phyloP scores from a whole-genome alignment of 2,329 filamentous ascomycete species.

The Epichloe festucae region DNA sequence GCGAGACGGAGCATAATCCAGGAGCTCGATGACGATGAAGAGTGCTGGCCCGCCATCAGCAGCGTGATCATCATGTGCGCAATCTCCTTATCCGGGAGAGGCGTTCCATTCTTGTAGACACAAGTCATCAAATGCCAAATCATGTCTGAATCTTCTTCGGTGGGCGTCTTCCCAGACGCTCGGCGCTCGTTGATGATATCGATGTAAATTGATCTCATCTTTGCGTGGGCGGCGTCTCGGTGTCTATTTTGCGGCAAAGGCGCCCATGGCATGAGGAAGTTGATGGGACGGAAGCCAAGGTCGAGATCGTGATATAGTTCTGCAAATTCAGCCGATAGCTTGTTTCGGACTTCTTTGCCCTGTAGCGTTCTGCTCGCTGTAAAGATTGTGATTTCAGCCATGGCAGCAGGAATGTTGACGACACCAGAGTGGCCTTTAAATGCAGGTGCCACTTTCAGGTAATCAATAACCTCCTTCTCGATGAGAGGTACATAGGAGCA shows the following conservation, averaged over 20 bases:
- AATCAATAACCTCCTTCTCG: conserved; percentile 57
- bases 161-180: conserved; percentile 36
- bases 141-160: conserved; percentile 54
- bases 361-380: conserved; percentile 78
- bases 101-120: conserved; percentile 68
- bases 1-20: conserved; percentile 80
- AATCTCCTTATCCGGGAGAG: conserved; percentile 70
- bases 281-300: conserved; percentile 79
- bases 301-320: conserved; percentile 79
- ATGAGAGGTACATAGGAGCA: conserved; percentile 68
- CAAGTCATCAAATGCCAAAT: conserved; percentile 84
- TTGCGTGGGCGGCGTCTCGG: conserved; percentile 66
- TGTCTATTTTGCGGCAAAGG: conserved; percentile 79
- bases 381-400: conserved; percentile 83
- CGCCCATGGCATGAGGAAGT: conserved; percentile 82
- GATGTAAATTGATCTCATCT: conserved; percentile 57
- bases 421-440: conserved; percentile 59
- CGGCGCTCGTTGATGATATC: conserved; percentile 67
- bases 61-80: conserved; percentile 92
- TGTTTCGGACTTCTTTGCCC: conserved; percentile 67
- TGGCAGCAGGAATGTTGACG: conserved; percentile 58
- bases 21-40: conserved; percentile 67
- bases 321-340: conserved; percentile 64
- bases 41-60: conserved; percentile 86
- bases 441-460: conserved; percentile 51